Percentiles rank a stretch among this genome's conserved stretches.
Evolutionary conservation across 2,329 filamentous ascomycete species (phyloP).

Genomic region (Ramularia collo-cygni): DNA sequence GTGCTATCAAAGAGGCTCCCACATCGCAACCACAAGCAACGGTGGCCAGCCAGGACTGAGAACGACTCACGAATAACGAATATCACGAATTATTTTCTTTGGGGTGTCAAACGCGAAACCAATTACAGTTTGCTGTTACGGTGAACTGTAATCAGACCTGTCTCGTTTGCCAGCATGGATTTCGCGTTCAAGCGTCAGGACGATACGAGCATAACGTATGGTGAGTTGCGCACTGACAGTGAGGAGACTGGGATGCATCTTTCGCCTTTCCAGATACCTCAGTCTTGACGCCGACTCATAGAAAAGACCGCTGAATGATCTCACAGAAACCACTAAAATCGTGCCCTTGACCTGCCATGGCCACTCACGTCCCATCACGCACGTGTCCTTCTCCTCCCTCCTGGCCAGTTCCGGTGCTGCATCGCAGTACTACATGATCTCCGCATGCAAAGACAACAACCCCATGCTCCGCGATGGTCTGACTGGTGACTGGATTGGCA

Average conservation of each 20-base stretch:
- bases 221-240: slow-evolving; percentile 10
- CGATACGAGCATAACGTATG: slow-evolving; percentile 24
- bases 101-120: background rate
- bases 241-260: too few species aligned
- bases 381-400: slow-evolving; percentile 80
- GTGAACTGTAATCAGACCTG: background rate
- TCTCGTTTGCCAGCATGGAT: slow-evolving; percentile 22
- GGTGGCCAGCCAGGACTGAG: too few species aligned
- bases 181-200: slow-evolving; percentile 31
- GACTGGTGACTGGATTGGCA: slow-evolving; percentile 96
- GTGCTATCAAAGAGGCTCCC: too few species aligned
- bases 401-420: slow-evolving; percentile 36
- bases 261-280: too few species aligned
- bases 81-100: background rate
- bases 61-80: slow-evolving; percentile 19
- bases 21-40: too few species aligned
- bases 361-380: slow-evolving; percentile 85
- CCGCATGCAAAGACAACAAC: slow-evolving; percentile 79
- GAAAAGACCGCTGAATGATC: too few species aligned
- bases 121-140: background rate
- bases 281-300: too few species aligned
- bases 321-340: slow-evolving; percentile 48
- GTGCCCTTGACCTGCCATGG: slow-evolving; percentile 92
- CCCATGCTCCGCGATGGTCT: slow-evolving; percentile 96
- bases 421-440: slow-evolving; percentile 73